Base-by-base conservation (phyloP, 2,329 filamentous ascomycete species). In the Annulohypoxylon truncatum region DNA sequence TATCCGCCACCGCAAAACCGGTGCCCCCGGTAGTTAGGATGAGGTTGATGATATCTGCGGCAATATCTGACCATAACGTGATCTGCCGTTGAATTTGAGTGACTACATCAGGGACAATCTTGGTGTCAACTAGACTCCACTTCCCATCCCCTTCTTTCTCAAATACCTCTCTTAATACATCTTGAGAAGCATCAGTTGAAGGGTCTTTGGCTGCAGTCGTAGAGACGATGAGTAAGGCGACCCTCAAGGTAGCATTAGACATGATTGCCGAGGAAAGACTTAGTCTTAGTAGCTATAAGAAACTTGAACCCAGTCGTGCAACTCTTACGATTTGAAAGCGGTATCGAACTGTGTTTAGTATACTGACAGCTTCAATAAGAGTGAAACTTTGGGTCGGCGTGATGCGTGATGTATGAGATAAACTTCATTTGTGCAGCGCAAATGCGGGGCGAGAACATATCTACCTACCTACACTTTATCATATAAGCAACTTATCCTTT, bases 21-120 rank as follows among this genome's bases (percentile, higher is more conserved):
- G 96, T 99, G 1, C 96, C 96, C 20, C 96, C 96, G 5, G 93
- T 97, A 0, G 94, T 95, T 48, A 97, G 79, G 64, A 99, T 87
- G 62, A 98, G 80, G 78, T 97, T 95, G 52, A 90, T 78, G 3
- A 83, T 78, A 50, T 84, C 84, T 4, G 85, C 78, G 9, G 84
- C 80, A n/a, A 75, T 73, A 78, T 97, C 94, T 0, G 92, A 84
- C 92, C 93, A 97, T 9, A 82, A 76, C 65, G 83, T 87, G 53
- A 99, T 85, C 53, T 89, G 85, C 13, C 84, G 84, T 75, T 97
- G 93, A 61, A 99, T 97, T 18, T 90, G 84, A 3, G 87, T 77
- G 4, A 90, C 83, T 76, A 89, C 87, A 77, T 99, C 96, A 12
- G 92, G 82, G 2, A 98, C 92, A 66, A 98, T 97, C 73, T 87